A percentile compares a stretch with the other conserved stretches of the same genome.
Evolutionary conservation across 305 asterid species (phyloP).

Genomic region (Nicotiana rustica): DNA sequence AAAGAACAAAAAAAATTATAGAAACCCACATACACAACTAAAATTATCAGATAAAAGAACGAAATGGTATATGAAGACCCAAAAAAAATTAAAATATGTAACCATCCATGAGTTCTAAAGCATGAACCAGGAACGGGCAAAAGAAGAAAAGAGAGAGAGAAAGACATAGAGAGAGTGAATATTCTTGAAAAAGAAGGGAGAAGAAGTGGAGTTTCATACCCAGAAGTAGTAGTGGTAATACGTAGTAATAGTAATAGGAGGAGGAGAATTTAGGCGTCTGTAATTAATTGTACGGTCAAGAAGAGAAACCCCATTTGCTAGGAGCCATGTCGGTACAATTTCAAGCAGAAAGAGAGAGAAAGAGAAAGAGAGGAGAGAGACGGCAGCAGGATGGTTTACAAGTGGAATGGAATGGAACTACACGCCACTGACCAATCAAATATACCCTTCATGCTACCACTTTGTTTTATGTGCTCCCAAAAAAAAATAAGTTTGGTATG

Average conservation of each 20-base stretch:
- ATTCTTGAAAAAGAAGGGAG: constrained; percentile 4
- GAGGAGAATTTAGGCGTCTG: constrained; percentile 23
- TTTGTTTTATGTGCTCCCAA: constrained; percentile 12
- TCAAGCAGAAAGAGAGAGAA: constrained; percentile 24
- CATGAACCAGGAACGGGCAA: not conserved
- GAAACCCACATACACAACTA: not conserved
- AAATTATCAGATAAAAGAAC: not conserved
- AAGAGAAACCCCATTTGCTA: constrained; percentile 40
- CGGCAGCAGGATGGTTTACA: constrained; percentile 21
- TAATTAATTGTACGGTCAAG: constrained; percentile 31
- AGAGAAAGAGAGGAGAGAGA: constrained; percentile 16
- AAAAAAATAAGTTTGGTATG: too few species aligned
- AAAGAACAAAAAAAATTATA: not conserved
- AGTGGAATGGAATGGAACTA: constrained; percentile 29
- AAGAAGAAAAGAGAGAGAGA: not conserved
- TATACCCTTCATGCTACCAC: constrained; percentile 26
- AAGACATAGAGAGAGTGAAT: not conserved
- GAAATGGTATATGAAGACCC: not conserved
- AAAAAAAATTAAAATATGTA: not conserved
- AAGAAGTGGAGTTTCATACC: not conserved
- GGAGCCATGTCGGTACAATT: constrained; percentile 46
- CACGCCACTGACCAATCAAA: constrained; percentile 41
- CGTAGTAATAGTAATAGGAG: not conserved
- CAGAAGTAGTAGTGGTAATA: constrained; percentile 24
- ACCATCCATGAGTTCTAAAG: not conserved